These are phyloP conservation scores for Fraxinus sp. DNA, from an alignment of 305 asterid genomes.

Conservation along the genomic window DNA sequence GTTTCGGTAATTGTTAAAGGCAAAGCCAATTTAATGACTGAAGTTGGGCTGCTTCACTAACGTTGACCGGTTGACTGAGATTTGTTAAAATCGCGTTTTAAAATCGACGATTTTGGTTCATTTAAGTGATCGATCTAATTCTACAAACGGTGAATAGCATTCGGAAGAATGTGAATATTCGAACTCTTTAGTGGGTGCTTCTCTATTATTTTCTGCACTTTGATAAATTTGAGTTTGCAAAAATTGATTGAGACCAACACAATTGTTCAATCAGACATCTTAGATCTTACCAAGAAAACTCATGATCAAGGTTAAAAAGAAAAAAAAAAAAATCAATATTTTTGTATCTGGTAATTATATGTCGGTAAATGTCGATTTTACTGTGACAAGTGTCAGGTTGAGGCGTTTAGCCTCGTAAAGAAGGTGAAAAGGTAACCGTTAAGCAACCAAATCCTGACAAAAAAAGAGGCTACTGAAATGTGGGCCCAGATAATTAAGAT, in stretches of 20 bases:
- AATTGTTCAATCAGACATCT: background rate
- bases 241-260: background rate
- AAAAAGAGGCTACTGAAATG: background rate
- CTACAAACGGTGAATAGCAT: background rate
- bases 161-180: background rate
- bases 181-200: background rate
- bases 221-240: background rate
- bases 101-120: background rate
- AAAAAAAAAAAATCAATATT: no score
- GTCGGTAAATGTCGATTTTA: background rate
- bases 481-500: slow-evolving; percentile 28
- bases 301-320: background rate
- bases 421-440: background rate
- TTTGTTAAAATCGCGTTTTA: no score
- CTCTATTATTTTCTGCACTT: background rate
- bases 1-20: no score
- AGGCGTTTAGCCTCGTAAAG: background rate
- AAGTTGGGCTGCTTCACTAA: no score
- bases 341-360: background rate
- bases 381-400: background rate
- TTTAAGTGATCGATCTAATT: background rate
- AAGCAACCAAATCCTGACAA: slow-evolving; percentile 3
- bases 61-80: no score
- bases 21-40: no score
- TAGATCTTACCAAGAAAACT: background rate